Evolutionary conservation across 768 basidiomycete genomes (phyloP).

Genomic region (Hortiboletus flavorubellus): DNA sequence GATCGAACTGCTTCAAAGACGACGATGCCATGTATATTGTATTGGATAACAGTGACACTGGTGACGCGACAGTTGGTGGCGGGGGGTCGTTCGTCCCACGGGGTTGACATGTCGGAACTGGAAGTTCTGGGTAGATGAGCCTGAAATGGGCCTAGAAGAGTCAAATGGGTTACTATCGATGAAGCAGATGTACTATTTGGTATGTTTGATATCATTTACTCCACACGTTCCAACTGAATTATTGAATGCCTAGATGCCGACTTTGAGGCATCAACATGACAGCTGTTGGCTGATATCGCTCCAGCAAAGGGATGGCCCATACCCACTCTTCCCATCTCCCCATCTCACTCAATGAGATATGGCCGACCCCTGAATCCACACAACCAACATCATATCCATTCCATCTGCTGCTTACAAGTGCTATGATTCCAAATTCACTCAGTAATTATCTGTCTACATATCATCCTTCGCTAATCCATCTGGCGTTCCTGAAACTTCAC

Average conservation of each 20-base stretch:
- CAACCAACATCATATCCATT: slow-evolving; percentile 57
- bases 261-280: slow-evolving; percentile 70
- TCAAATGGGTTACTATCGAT: slow-evolving; percentile 90
- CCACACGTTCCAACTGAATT: background rate
- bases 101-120: slow-evolving; percentile 63
- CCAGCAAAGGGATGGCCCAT: slow-evolving; percentile 46
- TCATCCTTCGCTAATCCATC: slow-evolving; percentile 64
- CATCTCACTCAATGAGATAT: slow-evolving; percentile 12
- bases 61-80: slow-evolving; percentile 29
- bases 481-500: slow-evolving; percentile 79
- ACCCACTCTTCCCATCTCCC: slow-evolving; percentile 17
- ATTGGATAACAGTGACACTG: slow-evolving; percentile 22
- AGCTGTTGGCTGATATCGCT: slow-evolving; percentile 68
- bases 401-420: slow-evolving; percentile 77
- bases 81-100: slow-evolving; percentile 13
- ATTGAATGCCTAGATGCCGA: slow-evolving; percentile 58
- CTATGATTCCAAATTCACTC: slow-evolving; percentile 81
- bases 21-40: slow-evolving; percentile 22
- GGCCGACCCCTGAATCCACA: slow-evolving; percentile 5
- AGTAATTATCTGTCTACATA: slow-evolving; percentile 57
- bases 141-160: slow-evolving; percentile 61
- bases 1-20: slow-evolving; percentile 50
- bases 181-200: slow-evolving; percentile 91
- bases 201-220: slow-evolving; percentile 30
- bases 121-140: slow-evolving; percentile 43